These are phyloP conservation scores for Climacium dendroides DNA, from an alignment of 225 moss, liverwort and hornwort species.

Conservation along the genomic window DNA sequence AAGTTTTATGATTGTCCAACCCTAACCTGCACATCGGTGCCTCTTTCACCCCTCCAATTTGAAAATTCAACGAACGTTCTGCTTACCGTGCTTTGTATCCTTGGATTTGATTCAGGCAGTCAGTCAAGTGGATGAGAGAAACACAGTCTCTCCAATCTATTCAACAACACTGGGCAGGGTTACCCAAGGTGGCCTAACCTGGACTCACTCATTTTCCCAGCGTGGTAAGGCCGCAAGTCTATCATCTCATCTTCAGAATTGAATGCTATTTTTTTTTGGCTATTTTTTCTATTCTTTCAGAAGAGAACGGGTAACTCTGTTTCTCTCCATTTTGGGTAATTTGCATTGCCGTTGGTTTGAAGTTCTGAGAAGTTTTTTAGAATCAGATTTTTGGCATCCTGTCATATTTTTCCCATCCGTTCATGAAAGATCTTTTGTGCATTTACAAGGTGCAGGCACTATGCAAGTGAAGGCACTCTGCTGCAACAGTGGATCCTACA, in stretches of 20 bases:
- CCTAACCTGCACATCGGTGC: background rate
- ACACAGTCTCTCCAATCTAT: constrained; percentile 38
- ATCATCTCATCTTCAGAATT: background rate
- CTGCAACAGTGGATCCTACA: constrained; percentile 30
- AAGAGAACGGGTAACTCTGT: background rate
- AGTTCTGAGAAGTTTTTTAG: background rate
- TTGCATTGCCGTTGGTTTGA: background rate
- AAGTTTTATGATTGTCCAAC: background rate
- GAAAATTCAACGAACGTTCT: background rate
- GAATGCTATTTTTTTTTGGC: background rate
- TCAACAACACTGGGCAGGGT: constrained; percentile 23
- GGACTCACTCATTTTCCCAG: constrained; percentile 37
- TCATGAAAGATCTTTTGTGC: background rate
- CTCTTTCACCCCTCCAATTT: background rate
- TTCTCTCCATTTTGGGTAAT: background rate
- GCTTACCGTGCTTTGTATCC: background rate
- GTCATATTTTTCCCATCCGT: background rate
- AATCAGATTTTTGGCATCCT: background rate
- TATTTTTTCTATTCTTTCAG: background rate
- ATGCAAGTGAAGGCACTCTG: constrained; percentile 42
- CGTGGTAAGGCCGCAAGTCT: background rate
- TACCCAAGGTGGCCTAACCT: constrained; percentile 44
- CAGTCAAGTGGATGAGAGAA: constrained; percentile 19
- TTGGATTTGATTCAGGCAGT: constrained; percentile 23
- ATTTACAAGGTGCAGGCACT: constrained; percentile 2